phyloP scores from a whole-genome alignment of 2,329 filamentous ascomycete species.

The Fusarium sp. region DNA sequence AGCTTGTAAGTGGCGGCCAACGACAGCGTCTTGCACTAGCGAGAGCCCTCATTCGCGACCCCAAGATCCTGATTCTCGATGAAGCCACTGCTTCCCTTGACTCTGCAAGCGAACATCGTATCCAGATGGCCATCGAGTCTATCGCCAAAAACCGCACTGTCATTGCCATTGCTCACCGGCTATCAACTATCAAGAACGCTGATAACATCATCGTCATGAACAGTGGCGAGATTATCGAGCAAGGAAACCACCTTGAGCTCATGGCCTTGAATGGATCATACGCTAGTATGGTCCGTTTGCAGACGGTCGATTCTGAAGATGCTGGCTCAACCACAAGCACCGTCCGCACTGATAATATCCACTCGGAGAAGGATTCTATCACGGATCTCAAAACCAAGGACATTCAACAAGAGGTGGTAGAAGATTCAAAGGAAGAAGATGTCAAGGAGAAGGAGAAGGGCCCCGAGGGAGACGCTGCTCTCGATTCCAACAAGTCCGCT shows the following conservation, averaged over 20 bases:
- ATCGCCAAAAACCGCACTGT: slow-evolving; percentile 66
- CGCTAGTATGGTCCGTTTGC: slow-evolving; percentile 59
- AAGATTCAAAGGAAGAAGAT: slow-evolving; percentile 47
- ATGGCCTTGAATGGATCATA: slow-evolving; percentile 62
- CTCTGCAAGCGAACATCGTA: slow-evolving; percentile 64
- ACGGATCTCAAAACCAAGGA: slow-evolving; percentile 42
- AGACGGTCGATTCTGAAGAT: slow-evolving; percentile 49
- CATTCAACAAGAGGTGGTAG: slow-evolving; percentile 52
- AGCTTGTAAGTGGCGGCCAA: slow-evolving; percentile 67
- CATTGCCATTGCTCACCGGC: slow-evolving; percentile 71
- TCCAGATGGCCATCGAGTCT: slow-evolving; percentile 59
- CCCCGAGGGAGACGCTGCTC: slow-evolving; percentile 46
- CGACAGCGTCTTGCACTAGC: slow-evolving; percentile 69
- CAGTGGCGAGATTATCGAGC: slow-evolving; percentile 67
- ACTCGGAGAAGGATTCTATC: slow-evolving; percentile 51
- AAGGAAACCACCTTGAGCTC: slow-evolving; percentile 70
- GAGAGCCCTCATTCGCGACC: slow-evolving; percentile 64
- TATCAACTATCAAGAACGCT: slow-evolving; percentile 69
- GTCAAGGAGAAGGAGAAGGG: slow-evolving; percentile 45
- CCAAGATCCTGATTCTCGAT: slow-evolving; percentile 66
- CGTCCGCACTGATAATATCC: slow-evolving; percentile 54
- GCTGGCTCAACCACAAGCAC: slow-evolving; percentile 45
- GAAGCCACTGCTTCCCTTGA: slow-evolving; percentile 71
- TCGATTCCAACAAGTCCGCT: slow-evolving; percentile 53
- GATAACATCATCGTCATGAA: slow-evolving; percentile 74